phyloP scores from a whole-genome alignment of 1,284 basidiomycete genomes.

The Ustilago esculenta region DNA sequence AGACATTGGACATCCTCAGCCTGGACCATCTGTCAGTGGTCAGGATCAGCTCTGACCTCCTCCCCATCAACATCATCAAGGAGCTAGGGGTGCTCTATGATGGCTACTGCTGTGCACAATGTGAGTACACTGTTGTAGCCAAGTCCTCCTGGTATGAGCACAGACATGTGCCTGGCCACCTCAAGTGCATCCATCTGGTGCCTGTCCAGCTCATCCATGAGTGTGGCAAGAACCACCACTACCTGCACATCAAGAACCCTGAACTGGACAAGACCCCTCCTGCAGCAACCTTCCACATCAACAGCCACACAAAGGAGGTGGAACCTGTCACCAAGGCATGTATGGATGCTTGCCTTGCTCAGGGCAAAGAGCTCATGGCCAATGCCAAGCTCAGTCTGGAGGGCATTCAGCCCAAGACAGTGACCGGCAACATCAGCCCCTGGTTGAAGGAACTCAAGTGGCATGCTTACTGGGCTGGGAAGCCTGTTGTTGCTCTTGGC shows the following conservation, averaged over 20 bases:
- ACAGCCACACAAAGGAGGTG: not conserved
- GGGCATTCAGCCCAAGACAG: not conserved
- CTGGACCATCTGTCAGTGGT: not conserved
- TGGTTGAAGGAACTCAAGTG: not conserved
- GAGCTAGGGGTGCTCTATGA: not conserved
- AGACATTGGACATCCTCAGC: not conserved
- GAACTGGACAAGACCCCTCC: not conserved
- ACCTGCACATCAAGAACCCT: not conserved
- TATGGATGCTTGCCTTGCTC: not conserved
- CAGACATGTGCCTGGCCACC: not conserved
- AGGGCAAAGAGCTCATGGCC: conserved; percentile 5
- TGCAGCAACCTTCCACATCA: no score
- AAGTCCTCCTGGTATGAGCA: not conserved
- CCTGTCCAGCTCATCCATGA: not conserved
- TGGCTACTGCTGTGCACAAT: not conserved
- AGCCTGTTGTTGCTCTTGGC: conserved; percentile 1
- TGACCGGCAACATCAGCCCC: conserved; percentile 3
- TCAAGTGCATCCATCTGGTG: not conserved
- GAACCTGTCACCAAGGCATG: not conserved
- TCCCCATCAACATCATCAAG: conserved; percentile 6
- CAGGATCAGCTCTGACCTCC: not conserved
- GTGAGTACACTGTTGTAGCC: not conserved
- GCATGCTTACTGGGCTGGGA: conserved; percentile 1
- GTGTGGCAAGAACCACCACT: not conserved
- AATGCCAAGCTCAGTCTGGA: not conserved